A percentile compares a stretch with the other conserved stretches of the same genome.
Conservation (phyloP, 2,329 filamentous ascomycete species). For the Periconia digitata region DNA sequence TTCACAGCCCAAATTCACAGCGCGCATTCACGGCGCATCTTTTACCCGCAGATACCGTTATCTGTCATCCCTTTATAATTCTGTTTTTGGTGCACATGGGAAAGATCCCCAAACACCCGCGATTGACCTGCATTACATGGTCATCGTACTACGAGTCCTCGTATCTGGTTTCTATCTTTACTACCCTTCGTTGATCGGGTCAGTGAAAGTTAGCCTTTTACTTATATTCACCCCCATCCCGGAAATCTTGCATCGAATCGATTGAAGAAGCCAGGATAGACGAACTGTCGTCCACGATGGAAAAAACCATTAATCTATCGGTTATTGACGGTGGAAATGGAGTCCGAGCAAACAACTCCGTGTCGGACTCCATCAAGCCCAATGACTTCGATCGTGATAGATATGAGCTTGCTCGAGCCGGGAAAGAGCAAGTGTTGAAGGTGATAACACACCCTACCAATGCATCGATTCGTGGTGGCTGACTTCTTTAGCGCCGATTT, state of each 20-base stretch:
- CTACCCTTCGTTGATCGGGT: conserved; percentile 17
- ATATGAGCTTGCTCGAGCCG: conserved; percentile 38
- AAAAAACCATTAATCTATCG: conserved; percentile 33
- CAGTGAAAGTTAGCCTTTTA: too few species aligned
- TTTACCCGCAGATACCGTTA: conserved; percentile 11
- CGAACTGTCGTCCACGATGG: conserved; percentile 20
- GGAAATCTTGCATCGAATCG: not conserved
- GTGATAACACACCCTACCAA: too few species aligned
- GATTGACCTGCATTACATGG: conserved; percentile 40
- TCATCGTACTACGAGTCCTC: conserved; percentile 30
- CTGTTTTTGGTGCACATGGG: conserved; percentile 34
- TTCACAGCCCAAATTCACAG: not conserved
- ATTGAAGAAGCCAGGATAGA: not conserved
- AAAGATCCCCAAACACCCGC: conserved; percentile 34
- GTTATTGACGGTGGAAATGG: conserved; percentile 30
- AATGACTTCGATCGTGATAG: conserved; percentile 33
- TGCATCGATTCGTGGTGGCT: not conserved
- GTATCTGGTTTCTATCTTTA: conserved; percentile 18
- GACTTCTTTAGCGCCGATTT: conserved; percentile 33
- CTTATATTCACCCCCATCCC: too few species aligned
- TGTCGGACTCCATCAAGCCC: conserved; percentile 26
- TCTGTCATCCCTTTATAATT: conserved; percentile 17
- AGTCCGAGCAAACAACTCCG: conserved; percentile 20
- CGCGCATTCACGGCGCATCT: not conserved
- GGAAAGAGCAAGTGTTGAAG: conserved; percentile 41